Percentiles rank a stretch among this genome's conserved stretches.
Evolutionary conservation across 2,329 filamentous ascomycete genomes (phyloP).

Genomic region (Didymosphaeria variabile): DNA sequence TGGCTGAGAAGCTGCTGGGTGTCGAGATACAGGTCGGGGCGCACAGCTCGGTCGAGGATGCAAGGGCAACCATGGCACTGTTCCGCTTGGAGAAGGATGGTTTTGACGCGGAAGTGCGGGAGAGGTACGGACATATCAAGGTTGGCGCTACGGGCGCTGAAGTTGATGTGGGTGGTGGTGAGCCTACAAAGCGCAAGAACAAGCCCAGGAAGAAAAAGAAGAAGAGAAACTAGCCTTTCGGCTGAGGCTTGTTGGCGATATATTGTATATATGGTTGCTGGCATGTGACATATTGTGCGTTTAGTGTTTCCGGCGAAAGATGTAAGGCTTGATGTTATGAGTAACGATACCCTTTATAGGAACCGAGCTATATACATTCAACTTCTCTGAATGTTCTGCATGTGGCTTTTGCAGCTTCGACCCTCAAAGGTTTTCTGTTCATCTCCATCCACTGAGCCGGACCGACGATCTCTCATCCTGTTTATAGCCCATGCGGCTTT

Average conservation of each 20-base stretch:
- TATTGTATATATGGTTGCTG: background rate
- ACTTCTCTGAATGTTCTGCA: background rate
- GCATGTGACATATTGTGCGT: background rate
- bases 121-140: conserved; percentile 60
- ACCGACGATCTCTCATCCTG: background rate
- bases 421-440: no score
- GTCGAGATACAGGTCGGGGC: conserved; percentile 67
- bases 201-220: conserved; percentile 51
- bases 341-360: conserved; percentile 2
- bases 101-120: conserved; percentile 83
- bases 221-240: conserved; percentile 38
- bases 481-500: conserved; percentile 38
- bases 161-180: conserved; percentile 30
- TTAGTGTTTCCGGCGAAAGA: background rate
- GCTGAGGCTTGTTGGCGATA: background rate
- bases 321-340: background rate
- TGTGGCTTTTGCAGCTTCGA: background rate
- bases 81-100: conserved; percentile 83
- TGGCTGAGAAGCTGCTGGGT: conserved; percentile 66
- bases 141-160: conserved; percentile 33
- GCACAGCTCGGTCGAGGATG: conserved; percentile 76
- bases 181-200: conserved; percentile 40
- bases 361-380: background rate
- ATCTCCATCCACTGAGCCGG: background rate
- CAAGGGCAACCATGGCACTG: conserved; percentile 86